These are phyloP conservation scores for Saccharomycopsis selenospora DNA, from an alignment of 805 yeast species.

Conservation along the genomic window DNA sequence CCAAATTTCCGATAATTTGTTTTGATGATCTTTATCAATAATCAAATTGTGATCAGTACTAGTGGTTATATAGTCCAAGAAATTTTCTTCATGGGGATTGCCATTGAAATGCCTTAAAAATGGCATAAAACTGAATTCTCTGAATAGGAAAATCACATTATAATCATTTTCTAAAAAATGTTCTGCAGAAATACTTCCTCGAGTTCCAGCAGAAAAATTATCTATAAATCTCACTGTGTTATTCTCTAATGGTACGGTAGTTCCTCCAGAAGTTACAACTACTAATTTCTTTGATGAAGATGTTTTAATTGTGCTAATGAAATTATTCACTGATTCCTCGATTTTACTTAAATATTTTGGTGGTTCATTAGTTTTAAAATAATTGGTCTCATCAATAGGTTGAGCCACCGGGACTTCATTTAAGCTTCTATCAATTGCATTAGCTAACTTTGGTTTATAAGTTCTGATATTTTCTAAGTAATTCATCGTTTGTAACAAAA, in stretches of 20 bases:
- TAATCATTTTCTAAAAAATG: slow-evolving; percentile 79
- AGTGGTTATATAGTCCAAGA: slow-evolving; percentile 56
- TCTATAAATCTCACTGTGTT: slow-evolving; percentile 96
- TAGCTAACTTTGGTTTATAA: slow-evolving; percentile 45
- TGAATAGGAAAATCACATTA: slow-evolving; percentile 85
- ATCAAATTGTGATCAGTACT: slow-evolving; percentile 34
- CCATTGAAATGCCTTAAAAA: slow-evolving; percentile 77
- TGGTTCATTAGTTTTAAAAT: slow-evolving; percentile 63
- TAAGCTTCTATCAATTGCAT: slow-evolving; percentile 74
- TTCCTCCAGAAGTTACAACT: slow-evolving; percentile 92
- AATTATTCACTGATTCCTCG: slow-evolving; percentile 47
- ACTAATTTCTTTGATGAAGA: slow-evolving; percentile 49
- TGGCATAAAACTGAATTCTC: slow-evolving; percentile 88
- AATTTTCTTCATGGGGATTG: slow-evolving; percentile 40
- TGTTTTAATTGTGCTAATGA: slow-evolving; percentile 12
- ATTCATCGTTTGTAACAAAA: too few relatives aligned
- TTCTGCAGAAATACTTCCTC: slow-evolving; percentile 96
- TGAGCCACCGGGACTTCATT: slow-evolving; percentile 62
- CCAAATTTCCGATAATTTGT: slow-evolving; percentile 52
- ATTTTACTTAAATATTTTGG: slow-evolving; percentile 69
- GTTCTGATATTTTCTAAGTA: slow-evolving; percentile 9
- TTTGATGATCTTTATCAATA: slow-evolving; percentile 53
- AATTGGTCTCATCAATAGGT: slow-evolving; percentile 60
- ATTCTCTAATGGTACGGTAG: slow-evolving; percentile 95
- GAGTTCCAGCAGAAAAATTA: slow-evolving; percentile 94